These are phyloP conservation scores for Furcasterigmium furcatum DNA, from an alignment of 2,329 filamentous ascomycete species.

Conservation along the genomic window DNA sequence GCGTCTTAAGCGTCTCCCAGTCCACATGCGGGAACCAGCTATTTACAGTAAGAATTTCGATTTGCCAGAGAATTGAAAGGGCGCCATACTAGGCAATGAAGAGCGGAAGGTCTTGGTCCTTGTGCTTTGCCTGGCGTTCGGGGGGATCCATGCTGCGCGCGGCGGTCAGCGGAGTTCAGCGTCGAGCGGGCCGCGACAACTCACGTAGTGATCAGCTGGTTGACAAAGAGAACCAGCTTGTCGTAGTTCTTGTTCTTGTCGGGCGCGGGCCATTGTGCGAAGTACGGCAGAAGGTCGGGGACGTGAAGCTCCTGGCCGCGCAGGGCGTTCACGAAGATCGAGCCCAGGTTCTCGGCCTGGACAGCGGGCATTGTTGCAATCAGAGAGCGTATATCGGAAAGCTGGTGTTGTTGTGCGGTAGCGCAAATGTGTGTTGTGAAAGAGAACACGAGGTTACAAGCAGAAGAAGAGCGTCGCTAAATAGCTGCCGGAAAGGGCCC, in stretches of 20 bases:
- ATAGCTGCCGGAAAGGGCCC: no score
- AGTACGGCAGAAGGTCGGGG: constrained; percentile 18
- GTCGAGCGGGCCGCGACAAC: background rate
- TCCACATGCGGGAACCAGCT: constrained; percentile 18
- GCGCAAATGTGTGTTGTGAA: no score
- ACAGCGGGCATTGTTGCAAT: no score
- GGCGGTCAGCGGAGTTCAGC: no score
- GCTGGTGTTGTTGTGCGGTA: no score
- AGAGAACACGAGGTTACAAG: no score
- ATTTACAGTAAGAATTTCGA: background rate
- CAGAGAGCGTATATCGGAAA: no score
- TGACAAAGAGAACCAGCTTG: constrained; percentile 13
- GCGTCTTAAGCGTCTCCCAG: constrained; percentile 11
- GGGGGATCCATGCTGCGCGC: constrained; percentile 11
- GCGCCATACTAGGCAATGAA: constrained; percentile 8
- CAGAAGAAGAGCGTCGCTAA: no score
- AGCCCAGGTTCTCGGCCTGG: no score
- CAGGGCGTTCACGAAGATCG: constrained; percentile 12
- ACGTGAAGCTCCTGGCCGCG: constrained; percentile 21
- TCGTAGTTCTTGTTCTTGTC: constrained; percentile 17
- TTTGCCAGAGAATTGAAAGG: background rate
- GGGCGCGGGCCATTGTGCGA: constrained; percentile 19
- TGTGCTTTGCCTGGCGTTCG: constrained; percentile 31
- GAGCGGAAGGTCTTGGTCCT: constrained; percentile 27
- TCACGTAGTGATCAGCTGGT: background rate